Percentiles rank a stretch among this genome's conserved stretches.
These are phyloP conservation scores for Myriosclerotinia curreyana DNA, from an alignment of 2,329 filamentous ascomycete genomes.

Conservation along the genomic window DNA sequence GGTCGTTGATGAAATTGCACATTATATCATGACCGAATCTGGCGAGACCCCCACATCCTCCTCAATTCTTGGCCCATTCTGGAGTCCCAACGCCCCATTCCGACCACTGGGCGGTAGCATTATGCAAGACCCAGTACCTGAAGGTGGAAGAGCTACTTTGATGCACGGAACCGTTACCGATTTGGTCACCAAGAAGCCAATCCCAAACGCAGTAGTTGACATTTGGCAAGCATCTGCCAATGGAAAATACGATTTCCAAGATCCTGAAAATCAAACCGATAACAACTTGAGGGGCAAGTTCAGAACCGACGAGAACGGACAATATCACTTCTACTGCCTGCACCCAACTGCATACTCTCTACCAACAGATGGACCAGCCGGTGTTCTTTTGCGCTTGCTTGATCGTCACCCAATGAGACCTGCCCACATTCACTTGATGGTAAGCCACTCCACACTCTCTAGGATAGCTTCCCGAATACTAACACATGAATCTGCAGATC, in stretches of 20 bases:
- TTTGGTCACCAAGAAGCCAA: conserved; percentile 29
- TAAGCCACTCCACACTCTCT: conserved; percentile 31
- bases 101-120: conserved; percentile 69
- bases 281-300: conserved; percentile 62
- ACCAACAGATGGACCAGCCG: conserved; percentile 51
- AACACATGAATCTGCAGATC: conserved; percentile 41
- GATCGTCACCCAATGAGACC: conserved; percentile 57
- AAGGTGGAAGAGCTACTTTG: conserved; percentile 53
- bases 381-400: conserved; percentile 50
- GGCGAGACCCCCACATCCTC: conserved; percentile 46
- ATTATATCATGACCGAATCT: conserved; percentile 31
- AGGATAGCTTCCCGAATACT: not conserved
- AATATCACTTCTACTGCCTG: conserved; percentile 51
- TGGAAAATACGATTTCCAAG: conserved; percentile 57
- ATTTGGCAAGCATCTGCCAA: conserved; percentile 64
- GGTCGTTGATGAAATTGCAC: conserved; percentile 55
- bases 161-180: conserved; percentile 58
- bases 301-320: conserved; percentile 54
- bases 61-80: conserved; percentile 83
- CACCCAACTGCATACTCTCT: conserved; percentile 45
- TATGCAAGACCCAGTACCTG: conserved; percentile 46
- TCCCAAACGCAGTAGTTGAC: conserved; percentile 54
- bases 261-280: conserved; percentile 55
- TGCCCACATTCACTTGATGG: conserved; percentile 57
- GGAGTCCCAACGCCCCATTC: conserved; percentile 68